These are phyloP conservation scores for Candolleomyces efflorescens DNA, from an alignment of 768 basidiomycete genomes.

Conservation along the genomic window DNA sequence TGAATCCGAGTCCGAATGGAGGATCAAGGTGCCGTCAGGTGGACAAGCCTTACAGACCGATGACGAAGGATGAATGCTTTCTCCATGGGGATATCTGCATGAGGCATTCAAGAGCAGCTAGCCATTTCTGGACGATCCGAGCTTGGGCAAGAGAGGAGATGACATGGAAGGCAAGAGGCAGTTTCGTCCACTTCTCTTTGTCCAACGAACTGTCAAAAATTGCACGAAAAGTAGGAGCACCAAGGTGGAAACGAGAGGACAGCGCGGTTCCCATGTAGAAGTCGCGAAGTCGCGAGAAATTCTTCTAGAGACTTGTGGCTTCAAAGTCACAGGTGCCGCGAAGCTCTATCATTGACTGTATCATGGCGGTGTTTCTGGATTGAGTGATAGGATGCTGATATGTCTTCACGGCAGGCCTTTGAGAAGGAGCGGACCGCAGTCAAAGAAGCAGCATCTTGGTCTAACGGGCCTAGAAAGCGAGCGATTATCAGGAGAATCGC, in stretches of 20 bases:
- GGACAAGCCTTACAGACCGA: neutral
- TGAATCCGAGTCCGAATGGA: neutral
- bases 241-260: neutral
- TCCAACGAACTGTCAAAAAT: neutral
- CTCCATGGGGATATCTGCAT: slow-evolving; percentile 7
- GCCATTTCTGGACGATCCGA: neutral
- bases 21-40: slow-evolving; percentile 8
- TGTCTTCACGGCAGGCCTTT: neutral
- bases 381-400: neutral
- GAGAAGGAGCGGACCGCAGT: neutral
- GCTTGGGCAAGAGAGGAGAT: neutral
- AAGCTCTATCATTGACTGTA: neutral
- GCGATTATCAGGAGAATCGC: neutral
- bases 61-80: slow-evolving; percentile 6
- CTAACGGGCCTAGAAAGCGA: no score
- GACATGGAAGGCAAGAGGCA: neutral
- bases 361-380: neutral
- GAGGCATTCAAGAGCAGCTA: neutral
- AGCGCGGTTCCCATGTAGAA: slow-evolving; percentile 6
- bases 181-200: neutral
- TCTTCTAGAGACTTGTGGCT: neutral
- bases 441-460: no score
- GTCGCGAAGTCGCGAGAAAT: slow-evolving; percentile 3
- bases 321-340: slow-evolving; percentile 7
- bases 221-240: neutral